Conservation (phyloP, 768 basidiomycete genomes). For the Panaeolus papilionaceus region DNA sequence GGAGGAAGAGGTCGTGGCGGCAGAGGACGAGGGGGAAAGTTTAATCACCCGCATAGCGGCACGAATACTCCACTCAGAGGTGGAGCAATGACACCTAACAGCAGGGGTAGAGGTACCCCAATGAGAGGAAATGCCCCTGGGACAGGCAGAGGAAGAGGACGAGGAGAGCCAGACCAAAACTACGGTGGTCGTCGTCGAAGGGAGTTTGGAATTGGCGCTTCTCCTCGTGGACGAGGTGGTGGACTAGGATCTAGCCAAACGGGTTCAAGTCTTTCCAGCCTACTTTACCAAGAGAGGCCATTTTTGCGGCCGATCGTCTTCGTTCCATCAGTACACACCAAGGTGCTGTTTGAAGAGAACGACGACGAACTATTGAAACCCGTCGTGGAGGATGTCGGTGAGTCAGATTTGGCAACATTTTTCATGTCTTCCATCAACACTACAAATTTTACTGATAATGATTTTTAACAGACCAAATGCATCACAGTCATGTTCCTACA, state of each 20-base stretch:
- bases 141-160: constrained; percentile 29
- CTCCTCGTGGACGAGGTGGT: constrained; percentile 34
- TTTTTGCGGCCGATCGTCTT: constrained; percentile 72
- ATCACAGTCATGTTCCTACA: constrained; percentile 67
- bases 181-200: constrained; percentile 32
- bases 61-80: constrained; percentile 20
- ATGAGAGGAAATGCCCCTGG: constrained; percentile 26
- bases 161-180: constrained; percentile 30
- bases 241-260: constrained; percentile 36
- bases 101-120: constrained; percentile 35
- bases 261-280: constrained; percentile 56
- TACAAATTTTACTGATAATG: constrained; percentile 9
- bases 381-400: constrained; percentile 56
- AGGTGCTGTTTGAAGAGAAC: constrained; percentile 57
- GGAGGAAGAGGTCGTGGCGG: constrained; percentile 18
- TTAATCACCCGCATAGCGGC: constrained; percentile 15
- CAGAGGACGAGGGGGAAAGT: constrained; percentile 9
- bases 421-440: constrained; percentile 4
- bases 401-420: constrained; percentile 29
- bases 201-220: constrained; percentile 33
- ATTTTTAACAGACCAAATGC: constrained; percentile 47
- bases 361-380: constrained; percentile 70
- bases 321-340: constrained; percentile 62
- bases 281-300: constrained; percentile 64
- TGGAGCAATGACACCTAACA: constrained; percentile 2